Evolutionary conservation across 352 stramenopile species (phyloP).

Genomic region (Pythium periplocum): DNA sequence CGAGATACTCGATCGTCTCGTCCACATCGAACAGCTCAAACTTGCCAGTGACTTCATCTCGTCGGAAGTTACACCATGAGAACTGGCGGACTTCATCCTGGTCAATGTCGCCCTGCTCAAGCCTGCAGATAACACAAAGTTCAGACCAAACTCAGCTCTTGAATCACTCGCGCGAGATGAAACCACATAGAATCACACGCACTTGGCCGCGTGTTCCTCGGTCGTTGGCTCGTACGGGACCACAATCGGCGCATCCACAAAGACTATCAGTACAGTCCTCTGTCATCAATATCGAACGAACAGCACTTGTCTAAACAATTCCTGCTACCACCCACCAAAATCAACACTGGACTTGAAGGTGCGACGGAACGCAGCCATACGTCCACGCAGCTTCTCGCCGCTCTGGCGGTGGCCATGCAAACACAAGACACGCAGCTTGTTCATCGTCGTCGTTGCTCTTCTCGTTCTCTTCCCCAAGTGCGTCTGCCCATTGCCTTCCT

Average conservation of each 20-base stretch:
- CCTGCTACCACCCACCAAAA: constrained; percentile 44
- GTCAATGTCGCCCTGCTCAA: constrained; percentile 9
- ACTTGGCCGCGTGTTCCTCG: constrained; percentile 43
- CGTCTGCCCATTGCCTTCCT: no score
- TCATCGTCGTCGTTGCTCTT: constrained; percentile 7
- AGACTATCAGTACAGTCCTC: constrained; percentile 30
- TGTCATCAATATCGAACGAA: no score
- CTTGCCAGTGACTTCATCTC: constrained; percentile 34
- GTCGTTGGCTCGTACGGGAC: constrained; percentile 67
- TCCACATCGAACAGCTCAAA: constrained; percentile 42
- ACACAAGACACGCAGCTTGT: constrained; percentile 75
- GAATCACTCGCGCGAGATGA: no score
- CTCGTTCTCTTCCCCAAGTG: no score
- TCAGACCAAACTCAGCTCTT: no score
- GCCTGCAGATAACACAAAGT: not conserved
- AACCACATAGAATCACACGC: constrained; percentile 1
- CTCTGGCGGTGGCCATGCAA: constrained; percentile 83
- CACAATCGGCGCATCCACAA: constrained; percentile 63
- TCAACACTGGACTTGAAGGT: constrained; percentile 75
- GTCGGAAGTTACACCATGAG: constrained; percentile 70
- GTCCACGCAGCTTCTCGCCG: constrained; percentile 58
- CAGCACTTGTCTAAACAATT: no score
- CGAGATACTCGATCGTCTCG: constrained; percentile 66
- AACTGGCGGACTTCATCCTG: constrained; percentile 51
- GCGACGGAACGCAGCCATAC: constrained; percentile 66